A percentile compares a stretch with the other conserved stretches of the same genome.
These are phyloP conservation scores for Fraxinus nigra DNA, from an alignment of 305 asterid genomes.

Conservation along the genomic window DNA sequence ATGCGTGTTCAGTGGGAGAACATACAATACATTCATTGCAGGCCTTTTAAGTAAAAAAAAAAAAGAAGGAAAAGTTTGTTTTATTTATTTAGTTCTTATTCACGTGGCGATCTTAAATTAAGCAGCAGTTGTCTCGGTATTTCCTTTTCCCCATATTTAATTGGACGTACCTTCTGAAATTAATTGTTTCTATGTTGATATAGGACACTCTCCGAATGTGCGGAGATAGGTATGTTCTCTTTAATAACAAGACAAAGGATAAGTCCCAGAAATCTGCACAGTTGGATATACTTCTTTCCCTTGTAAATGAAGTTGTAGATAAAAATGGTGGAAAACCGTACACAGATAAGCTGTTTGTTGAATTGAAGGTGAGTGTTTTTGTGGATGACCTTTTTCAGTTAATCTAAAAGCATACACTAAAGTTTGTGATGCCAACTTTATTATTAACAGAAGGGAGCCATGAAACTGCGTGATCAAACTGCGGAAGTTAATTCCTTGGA, in stretches of 20 bases:
- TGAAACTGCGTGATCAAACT: conserved; percentile 56
- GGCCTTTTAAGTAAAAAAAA: neutral
- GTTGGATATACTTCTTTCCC: conserved; percentile 35
- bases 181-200: conserved; percentile 17
- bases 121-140: neutral
- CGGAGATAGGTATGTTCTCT: conserved; percentile 54
- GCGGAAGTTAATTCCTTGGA: conserved; percentile 45
- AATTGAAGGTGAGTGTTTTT: conserved; percentile 47
- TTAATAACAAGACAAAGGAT: conserved; percentile 60
- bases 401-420: neutral
- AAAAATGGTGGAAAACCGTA: conserved; percentile 58
- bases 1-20: neutral
- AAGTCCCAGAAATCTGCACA: conserved; percentile 36
- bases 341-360: conserved; percentile 50
- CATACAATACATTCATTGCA: neutral
- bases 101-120: neutral
- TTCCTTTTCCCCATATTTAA: neutral
- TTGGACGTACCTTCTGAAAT: neutral
- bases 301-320: conserved; percentile 43
- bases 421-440: neutral
- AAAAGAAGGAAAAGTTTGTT: neutral
- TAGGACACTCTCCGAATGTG: conserved; percentile 56
- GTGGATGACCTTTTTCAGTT: neutral
- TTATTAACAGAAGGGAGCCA: conserved; percentile 49
- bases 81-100: neutral